These are phyloP conservation scores for Gnomoniopsis smithogilvyi DNA, from an alignment of 2,329 filamentous ascomycete genomes.

Conservation along the genomic window DNA sequence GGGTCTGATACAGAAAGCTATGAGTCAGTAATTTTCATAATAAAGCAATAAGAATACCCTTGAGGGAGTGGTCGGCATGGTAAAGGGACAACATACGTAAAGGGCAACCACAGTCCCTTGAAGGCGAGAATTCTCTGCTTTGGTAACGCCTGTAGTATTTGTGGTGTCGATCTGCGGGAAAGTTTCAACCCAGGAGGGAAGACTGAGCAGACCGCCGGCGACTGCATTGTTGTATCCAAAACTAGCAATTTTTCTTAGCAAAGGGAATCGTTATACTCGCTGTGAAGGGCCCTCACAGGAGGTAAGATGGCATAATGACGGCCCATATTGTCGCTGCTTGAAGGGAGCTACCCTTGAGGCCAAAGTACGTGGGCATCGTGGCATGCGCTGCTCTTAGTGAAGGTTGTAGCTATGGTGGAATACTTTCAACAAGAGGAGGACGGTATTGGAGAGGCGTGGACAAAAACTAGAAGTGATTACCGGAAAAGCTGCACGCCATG, in stretches of 20 bases:
- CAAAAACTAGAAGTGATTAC: neutral
- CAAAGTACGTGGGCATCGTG: constrained; percentile 2
- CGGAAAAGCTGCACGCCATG: neutral
- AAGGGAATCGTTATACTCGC: neutral
- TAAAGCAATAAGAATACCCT: neutral
- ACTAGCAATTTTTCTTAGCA: neutral
- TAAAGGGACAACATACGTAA: neutral
- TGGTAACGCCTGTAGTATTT: neutral
- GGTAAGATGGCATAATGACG: constrained; percentile 7
- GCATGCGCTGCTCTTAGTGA: neutral
- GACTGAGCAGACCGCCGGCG: neutral
- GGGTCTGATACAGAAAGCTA: neutral
- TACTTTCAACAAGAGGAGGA: neutral
- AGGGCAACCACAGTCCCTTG: constrained; percentile 1
- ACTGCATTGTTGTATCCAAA: constrained; percentile 10
- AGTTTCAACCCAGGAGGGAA: neutral
- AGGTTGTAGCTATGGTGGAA: neutral
- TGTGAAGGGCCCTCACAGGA: neutral
- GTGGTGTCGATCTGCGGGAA: constrained; percentile 2
- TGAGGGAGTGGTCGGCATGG: neutral
- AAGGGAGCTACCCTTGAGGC: neutral
- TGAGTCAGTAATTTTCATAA: neutral
- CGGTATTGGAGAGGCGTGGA: neutral
- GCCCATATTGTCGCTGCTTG: constrained; percentile 9
- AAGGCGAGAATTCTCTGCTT: neutral